Percentiles rank a stretch among this genome's conserved stretches.
Conservation (phyloP, 1,284 basidiomycete genomes). For the Ganoderma meredithae region DNA sequence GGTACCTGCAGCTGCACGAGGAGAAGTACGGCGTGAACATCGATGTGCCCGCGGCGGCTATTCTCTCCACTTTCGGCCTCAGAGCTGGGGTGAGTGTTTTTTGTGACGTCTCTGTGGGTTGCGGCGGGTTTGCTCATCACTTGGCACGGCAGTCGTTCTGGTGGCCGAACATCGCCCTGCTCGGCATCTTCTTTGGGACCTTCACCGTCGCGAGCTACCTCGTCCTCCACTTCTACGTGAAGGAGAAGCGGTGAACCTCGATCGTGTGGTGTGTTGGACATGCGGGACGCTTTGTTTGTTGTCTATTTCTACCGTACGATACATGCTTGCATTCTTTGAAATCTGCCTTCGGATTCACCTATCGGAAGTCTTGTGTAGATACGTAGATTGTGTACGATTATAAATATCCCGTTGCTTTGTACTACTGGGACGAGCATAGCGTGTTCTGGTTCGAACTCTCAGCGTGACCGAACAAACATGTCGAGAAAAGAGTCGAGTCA, state of each 20-base stretch:
- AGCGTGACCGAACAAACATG: no score
- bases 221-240: constrained; percentile 87
- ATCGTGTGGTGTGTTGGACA: background rate
- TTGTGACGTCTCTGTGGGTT: background rate
- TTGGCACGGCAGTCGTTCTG: constrained; percentile 78
- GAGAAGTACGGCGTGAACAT: constrained; percentile 91
- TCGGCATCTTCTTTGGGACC: constrained; percentile 83
- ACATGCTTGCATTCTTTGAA: constrained; percentile 4
- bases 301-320: background rate
- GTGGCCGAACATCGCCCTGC: constrained; percentile 90
- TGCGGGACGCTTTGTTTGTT: background rate
- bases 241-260: constrained; percentile 77
- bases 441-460: no score
- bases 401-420: background rate
- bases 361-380: constrained; percentile 9
- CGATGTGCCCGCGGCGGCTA: constrained; percentile 93
- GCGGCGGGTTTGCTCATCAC: background rate
- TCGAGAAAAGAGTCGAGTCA: no score
- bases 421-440: background rate
- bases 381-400: constrained; percentile 12
- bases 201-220: constrained; percentile 83
- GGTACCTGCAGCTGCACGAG: constrained; percentile 94
- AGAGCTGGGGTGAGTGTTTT: constrained; percentile 70
- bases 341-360: background rate
- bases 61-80: constrained; percentile 90